These are phyloP conservation scores for Niebla homalea DNA, from an alignment of 495 filamentous ascomycete genomes.

Conservation along the genomic window DNA sequence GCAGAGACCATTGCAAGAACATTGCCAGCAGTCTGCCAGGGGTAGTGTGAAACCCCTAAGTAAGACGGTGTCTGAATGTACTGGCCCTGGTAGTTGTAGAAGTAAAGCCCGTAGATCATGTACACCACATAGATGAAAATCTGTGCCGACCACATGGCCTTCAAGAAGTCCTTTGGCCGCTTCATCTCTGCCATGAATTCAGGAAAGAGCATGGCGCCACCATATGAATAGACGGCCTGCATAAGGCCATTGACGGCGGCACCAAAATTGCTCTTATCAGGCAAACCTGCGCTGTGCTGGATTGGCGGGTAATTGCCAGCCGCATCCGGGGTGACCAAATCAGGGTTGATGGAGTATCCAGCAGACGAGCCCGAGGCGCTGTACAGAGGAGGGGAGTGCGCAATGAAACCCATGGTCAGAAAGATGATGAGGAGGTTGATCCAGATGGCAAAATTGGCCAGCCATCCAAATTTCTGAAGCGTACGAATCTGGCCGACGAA, in stretches of 20 bases:
- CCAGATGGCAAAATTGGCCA: conserved; percentile 46
- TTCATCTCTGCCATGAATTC: conserved; percentile 59
- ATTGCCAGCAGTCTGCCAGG: conserved; percentile 44
- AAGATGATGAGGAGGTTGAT: conserved; percentile 42
- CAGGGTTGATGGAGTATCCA: conserved; percentile 12
- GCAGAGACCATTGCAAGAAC: conserved; percentile 38
- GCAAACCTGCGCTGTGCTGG: conserved; percentile 4
- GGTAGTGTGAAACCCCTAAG: conserved; percentile 38
- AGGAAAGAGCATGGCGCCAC: conserved; percentile 47
- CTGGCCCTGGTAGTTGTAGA: conserved; percentile 46
- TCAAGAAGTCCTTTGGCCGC: conserved; percentile 48
- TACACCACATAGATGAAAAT: conserved; percentile 41
- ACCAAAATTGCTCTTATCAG: conserved; percentile 7
- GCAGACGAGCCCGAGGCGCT: conserved; percentile 22
- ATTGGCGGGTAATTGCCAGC: conserved; percentile 1
- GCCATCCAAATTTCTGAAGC: conserved; percentile 41
- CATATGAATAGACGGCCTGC: conserved; percentile 46
- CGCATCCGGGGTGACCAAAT: conserved; percentile 4
- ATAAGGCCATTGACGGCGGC: conserved; percentile 39
- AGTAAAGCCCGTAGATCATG: conserved; percentile 43
- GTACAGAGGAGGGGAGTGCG: conserved; percentile 36
- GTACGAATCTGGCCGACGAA: conserved; percentile 34
- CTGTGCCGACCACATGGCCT: conserved; percentile 44
- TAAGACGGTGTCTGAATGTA: conserved; percentile 39
- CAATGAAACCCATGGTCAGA: conserved; percentile 26